These are phyloP conservation scores for Medicago lupulina DNA, from an alignment of 306 rosid genomes.

Conservation along the genomic window DNA sequence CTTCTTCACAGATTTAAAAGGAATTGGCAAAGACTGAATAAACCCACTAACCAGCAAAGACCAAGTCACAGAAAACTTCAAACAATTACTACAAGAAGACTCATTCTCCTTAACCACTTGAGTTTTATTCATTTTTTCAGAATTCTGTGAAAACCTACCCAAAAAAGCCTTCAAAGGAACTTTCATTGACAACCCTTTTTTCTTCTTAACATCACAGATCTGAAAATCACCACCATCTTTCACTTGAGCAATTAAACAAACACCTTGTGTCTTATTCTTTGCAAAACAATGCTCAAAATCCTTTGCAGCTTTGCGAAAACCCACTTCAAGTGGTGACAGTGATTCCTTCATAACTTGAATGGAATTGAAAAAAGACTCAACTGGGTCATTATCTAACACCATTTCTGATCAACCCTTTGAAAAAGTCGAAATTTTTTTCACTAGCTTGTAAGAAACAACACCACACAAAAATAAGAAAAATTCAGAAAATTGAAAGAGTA, in stretches of 20 bases:
- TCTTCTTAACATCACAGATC: slow-evolving; percentile 73
- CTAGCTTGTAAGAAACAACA: slow-evolving; percentile 17
- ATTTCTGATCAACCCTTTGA: slow-evolving; percentile 56
- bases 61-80: slow-evolving; percentile 83
- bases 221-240: slow-evolving; percentile 60
- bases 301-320: slow-evolving; percentile 78
- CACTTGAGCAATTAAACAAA: slow-evolving; percentile 57
- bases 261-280: slow-evolving; percentile 57
- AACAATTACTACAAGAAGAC: slow-evolving; percentile 76
- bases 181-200: slow-evolving; percentile 65
- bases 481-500: background rate
- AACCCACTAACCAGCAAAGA: slow-evolving; percentile 72
- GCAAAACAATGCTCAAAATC: slow-evolving; percentile 86
- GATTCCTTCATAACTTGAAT: slow-evolving; percentile 80
- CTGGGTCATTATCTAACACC: slow-evolving; percentile 85
- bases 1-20: slow-evolving; percentile 78
- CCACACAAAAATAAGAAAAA: slow-evolving; percentile 1
- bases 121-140: slow-evolving; percentile 52
- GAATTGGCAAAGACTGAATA: slow-evolving; percentile 81
- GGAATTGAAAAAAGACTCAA: slow-evolving; percentile 86
- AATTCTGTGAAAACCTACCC: slow-evolving; percentile 70
- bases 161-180: slow-evolving; percentile 71
- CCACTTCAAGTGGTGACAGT: slow-evolving; percentile 76
- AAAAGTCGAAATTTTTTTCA: slow-evolving; percentile 42
- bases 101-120: slow-evolving; percentile 64